These are phyloP conservation scores for Batrachochytrium dendrobatidis DNA, from an alignment of 371 early-diverging fungal species.

Conservation along the genomic window DNA sequence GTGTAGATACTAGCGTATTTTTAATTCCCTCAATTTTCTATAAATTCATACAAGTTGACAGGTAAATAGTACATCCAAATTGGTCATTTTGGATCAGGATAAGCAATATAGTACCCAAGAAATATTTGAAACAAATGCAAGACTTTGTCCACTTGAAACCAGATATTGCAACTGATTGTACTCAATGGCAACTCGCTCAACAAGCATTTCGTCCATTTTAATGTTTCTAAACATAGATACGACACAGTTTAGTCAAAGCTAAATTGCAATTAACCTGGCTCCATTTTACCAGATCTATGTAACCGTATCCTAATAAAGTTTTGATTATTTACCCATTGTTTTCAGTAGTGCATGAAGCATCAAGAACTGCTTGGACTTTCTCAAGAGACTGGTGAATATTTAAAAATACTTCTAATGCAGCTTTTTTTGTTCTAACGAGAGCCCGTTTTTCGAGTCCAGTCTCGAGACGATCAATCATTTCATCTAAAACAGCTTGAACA, in stretches of 20 bases:
- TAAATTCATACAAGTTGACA: background rate
- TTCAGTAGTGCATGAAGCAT: background rate
- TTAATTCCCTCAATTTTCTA: slow-evolving; percentile 70
- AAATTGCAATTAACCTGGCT: no score
- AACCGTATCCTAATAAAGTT: no score
- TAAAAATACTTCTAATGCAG: background rate
- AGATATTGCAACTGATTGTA: slow-evolving; percentile 78
- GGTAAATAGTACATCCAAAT: background rate
- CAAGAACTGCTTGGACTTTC: slow-evolving; percentile 6
- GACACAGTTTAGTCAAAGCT: no score
- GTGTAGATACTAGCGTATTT: slow-evolving; percentile 43
- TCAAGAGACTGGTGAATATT: slow-evolving; percentile 6
- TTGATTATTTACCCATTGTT: background rate
- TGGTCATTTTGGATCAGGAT: background rate
- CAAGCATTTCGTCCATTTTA: slow-evolving; percentile 47
- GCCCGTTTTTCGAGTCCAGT: background rate
- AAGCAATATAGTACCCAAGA: slow-evolving; percentile 59
- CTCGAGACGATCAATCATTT: slow-evolving; percentile 1
- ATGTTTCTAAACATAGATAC: background rate
- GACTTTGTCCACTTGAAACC: slow-evolving; percentile 55
- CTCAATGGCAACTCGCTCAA: slow-evolving; percentile 82
- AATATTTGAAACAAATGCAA: slow-evolving; percentile 64
- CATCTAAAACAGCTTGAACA: background rate
- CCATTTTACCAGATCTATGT: no score
- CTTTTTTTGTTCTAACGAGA: background rate